Base-by-base conservation (phyloP, 2,329 filamentous ascomycete genomes). In the Sclerotinia nivalis region DNA sequence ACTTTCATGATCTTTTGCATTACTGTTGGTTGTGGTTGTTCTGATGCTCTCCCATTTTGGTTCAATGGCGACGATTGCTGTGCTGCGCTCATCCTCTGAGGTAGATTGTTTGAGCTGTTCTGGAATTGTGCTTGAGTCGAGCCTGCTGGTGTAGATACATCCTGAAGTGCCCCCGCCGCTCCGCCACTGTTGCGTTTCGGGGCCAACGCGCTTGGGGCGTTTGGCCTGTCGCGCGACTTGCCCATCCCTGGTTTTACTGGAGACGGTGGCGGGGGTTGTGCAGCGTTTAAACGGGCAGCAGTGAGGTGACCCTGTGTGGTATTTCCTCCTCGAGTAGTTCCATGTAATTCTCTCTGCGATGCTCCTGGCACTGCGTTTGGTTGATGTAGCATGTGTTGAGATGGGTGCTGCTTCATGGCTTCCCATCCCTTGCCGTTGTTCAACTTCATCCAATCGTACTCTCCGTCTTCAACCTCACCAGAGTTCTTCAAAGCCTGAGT, bases 381-480 rank as follows among this genome's bases (percentile, higher is more conserved):
- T 83, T 93, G 90, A 83, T 94, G 92, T 75, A 93, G 85, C 76
- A 91, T 90, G 81, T 93, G 84, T 77, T 91, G 88, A 45, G 67
- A 64, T 55, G 67, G 59, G 28, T 64, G 58, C 71, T 86, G 83
- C 79, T 91, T 91, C 81, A 90, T 92, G 71, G 88, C 88, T 82
- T 97, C 93, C 93, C 93, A 97, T 73, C 93, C 93, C 83, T 97
- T 96, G 76, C 90, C 90, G 82, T 89, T 89, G 84, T 93, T 96
- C 76, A 97, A 86, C 86, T 97, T 97, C 93, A 98, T 97, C 96
- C 96, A 99, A 83, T 99, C 96, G 81, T 98, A 99, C 81, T 98
- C 95, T 78, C 96, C 96, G 81, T 99, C 96, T 80, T 98, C 96
- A 12, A 97, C 90, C 77, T 97, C 94, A 69, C 94, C 94, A 2